Evolutionary conservation across 2,329 filamentous ascomycete species (phyloP).

Genomic region (Cladophialophora yegresii): DNA sequence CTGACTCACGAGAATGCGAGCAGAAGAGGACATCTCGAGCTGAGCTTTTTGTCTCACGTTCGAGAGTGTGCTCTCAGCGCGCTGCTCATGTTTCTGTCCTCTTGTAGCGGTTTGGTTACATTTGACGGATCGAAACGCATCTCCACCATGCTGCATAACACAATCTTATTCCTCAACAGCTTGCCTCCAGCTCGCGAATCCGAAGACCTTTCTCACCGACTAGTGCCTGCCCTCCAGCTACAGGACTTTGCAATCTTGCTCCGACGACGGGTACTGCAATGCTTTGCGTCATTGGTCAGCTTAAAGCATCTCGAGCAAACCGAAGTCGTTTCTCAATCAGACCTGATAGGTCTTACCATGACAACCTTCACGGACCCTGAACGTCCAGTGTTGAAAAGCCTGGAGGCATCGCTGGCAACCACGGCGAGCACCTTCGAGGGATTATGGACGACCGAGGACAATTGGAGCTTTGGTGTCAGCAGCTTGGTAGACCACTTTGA

Average conservation of each 20-base stretch:
- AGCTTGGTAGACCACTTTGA: conserved; percentile 78
- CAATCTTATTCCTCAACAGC: conserved; percentile 82
- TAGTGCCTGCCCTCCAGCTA: conserved; percentile 83
- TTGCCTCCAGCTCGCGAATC: conserved; percentile 79
- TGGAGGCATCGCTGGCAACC: conserved; percentile 89
- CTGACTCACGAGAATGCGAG: conserved; percentile 88
- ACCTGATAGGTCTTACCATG: conserved; percentile 83
- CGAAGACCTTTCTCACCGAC: conserved; percentile 80
- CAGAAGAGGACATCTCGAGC: conserved; percentile 79
- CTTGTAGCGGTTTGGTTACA: conserved; percentile 87
- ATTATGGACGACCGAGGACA: conserved; percentile 93
- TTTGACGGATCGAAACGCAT: conserved; percentile 92
- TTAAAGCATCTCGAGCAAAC: conserved; percentile 81
- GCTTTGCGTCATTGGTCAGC: conserved; percentile 87
- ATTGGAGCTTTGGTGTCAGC: conserved; percentile 90
- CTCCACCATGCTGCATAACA: conserved; percentile 92
- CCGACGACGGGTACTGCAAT: conserved; percentile 87
- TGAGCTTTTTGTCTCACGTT: conserved; percentile 91
- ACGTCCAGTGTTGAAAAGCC: conserved; percentile 71
- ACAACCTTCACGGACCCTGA: conserved; percentile 92
- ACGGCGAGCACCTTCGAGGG: conserved; percentile 88
- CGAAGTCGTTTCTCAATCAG: conserved; percentile 86
- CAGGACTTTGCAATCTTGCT: conserved; percentile 93
- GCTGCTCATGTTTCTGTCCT: conserved; percentile 87
- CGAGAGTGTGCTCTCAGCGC: conserved; percentile 91